Evolutionary conservation across 371 early-diverging fungal species (phyloP).

Genomic region (Rhizopus arrhizus): DNA sequence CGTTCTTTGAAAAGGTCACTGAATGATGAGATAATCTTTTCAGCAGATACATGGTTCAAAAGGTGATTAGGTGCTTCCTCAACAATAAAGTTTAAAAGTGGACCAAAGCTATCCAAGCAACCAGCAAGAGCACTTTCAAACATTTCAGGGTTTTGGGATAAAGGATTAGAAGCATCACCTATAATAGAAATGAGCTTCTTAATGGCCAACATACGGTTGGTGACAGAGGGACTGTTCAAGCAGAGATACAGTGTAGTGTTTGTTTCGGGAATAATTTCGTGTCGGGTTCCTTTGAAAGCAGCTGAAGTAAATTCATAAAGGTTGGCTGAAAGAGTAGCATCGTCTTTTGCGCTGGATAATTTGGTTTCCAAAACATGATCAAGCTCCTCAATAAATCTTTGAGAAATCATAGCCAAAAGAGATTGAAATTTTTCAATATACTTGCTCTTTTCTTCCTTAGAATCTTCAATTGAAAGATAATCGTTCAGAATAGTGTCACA

Average conservation of each 20-base stretch:
- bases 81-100: constrained; percentile 38
- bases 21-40: constrained; percentile 42
- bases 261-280: constrained; percentile 65
- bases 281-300: constrained; percentile 66
- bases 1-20: constrained; percentile 30
- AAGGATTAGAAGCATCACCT: constrained; percentile 35
- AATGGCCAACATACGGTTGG: constrained; percentile 65
- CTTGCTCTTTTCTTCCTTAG: constrained; percentile 25
- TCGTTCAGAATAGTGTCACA: constrained; percentile 44
- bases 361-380: constrained; percentile 54
- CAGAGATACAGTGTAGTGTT: constrained; percentile 74
- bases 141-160: constrained; percentile 46
- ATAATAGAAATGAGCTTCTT: constrained; percentile 60
- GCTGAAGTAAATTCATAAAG: constrained; percentile 63
- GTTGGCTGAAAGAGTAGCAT: constrained; percentile 34
- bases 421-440: constrained; percentile 38
- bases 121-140: constrained; percentile 56
- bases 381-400: constrained; percentile 59
- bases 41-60: constrained; percentile 33
- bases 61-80: constrained; percentile 40
- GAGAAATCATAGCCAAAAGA: constrained; percentile 56
- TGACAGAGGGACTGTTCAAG: constrained; percentile 66
- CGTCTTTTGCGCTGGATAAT: constrained; percentile 30
- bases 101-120: constrained; percentile 58
- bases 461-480: constrained; percentile 39